These are phyloP conservation scores for Kwoniella mangroviensis DNA, from an alignment of 768 basidiomycete genomes.

Conservation along the genomic window DNA sequence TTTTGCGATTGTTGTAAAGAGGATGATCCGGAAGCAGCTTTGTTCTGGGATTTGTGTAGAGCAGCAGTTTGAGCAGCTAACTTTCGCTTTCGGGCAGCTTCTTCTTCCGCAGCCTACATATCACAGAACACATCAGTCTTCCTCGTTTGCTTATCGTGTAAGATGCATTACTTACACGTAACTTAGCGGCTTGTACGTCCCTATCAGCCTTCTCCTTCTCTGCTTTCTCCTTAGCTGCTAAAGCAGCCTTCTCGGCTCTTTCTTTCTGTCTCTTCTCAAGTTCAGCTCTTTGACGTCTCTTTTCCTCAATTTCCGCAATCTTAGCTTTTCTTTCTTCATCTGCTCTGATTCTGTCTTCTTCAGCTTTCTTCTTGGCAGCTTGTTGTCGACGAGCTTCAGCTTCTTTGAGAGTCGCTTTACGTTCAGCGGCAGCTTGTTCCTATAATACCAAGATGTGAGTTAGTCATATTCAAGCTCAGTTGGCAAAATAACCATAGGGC, in stretches of 20 bases:
- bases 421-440: conserved; percentile 89
- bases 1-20: conserved; percentile 19
- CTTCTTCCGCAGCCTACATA: conserved; percentile 34
- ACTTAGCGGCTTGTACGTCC: conserved; percentile 30
- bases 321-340: conserved; percentile 31
- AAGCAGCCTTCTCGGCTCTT: conserved; percentile 30
- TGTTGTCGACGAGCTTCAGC: conserved; percentile 80
- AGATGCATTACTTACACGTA: conserved; percentile 31
- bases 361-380: conserved; percentile 73
- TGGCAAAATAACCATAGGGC: too few species aligned
- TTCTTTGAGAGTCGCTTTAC: conserved; percentile 72
- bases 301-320: conserved; percentile 67
- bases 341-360: conserved; percentile 60
- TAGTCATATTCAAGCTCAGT: too few species aligned
- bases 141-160: background rate
- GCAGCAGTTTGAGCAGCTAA: conserved; percentile 30
- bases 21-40: conserved; percentile 7
- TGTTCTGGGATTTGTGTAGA: conserved; percentile 30
- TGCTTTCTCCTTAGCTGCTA: conserved; percentile 38
- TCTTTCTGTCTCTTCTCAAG: conserved; percentile 31
- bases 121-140: conserved; percentile 1
- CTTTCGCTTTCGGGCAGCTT: conserved; percentile 44
- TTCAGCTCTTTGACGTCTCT: conserved; percentile 26
- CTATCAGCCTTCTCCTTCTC: conserved; percentile 39
- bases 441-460: conserved; percentile 51